Percentiles rank a stretch among this genome's conserved stretches.
Evolutionary conservation across 2,329 filamentous ascomycete genomes (phyloP).

Genomic region (Botrytis deweyae): DNA sequence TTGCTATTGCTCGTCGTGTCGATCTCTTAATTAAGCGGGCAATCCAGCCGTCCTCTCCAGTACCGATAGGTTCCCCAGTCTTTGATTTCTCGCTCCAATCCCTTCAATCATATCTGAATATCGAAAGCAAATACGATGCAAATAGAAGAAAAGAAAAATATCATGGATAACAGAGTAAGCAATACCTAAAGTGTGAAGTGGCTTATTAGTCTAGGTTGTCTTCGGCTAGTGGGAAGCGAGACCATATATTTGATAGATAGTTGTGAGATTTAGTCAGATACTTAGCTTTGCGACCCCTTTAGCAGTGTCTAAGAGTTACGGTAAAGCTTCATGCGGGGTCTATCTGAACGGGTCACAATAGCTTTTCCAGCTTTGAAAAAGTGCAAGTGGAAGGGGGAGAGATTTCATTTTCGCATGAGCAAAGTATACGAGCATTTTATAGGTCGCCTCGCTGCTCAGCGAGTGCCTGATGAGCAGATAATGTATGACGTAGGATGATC

Average conservation of each 20-base stretch:
- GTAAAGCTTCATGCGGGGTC: not conserved
- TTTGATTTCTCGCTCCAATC: not conserved
- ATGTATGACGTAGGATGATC: no score
- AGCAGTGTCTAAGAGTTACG: not conserved
- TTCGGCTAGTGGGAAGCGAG: not conserved
- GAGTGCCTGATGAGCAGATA: no score
- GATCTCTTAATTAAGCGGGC: not conserved
- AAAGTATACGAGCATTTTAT: not conserved
- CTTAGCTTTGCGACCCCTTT: not conserved
- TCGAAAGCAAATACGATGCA: not conserved
- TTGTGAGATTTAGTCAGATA: not conserved
- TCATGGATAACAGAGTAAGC: not conserved
- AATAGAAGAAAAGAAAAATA: not conserved
- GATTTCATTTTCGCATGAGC: not conserved
- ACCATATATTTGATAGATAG: not conserved
- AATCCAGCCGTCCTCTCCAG: not conserved
- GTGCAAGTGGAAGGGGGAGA: not conserved
- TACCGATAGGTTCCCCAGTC: not conserved
- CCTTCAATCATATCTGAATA: not conserved
- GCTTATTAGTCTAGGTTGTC: not conserved
- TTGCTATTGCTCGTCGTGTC: not conserved
- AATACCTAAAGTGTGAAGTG: not conserved
- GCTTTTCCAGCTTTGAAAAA: not conserved
- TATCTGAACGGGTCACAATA: not conserved
- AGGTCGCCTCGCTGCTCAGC: no score